phyloP scores from a whole-genome alignment of 768 basidiomycete genomes.

The Kwoniella mangroviensis region DNA sequence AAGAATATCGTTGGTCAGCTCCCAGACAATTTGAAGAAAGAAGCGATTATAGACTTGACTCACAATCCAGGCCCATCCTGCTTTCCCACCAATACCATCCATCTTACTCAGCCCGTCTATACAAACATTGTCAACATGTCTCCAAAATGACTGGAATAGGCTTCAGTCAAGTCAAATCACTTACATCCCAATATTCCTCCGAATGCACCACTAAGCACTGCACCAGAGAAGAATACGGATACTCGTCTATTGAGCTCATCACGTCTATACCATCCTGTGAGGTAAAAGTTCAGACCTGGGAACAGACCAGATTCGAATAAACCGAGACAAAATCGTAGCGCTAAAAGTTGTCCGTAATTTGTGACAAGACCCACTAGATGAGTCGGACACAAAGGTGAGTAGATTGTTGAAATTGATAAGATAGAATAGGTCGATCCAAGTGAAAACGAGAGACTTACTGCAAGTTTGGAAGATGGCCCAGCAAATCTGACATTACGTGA shows the following conservation, averaged over 20 bases:
- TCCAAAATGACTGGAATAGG: no score
- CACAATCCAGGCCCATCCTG: conserved; percentile 47
- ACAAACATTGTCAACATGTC: no score
- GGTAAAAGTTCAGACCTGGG: conserved; percentile 52
- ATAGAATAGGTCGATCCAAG: no score
- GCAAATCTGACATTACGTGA: conserved; percentile 27
- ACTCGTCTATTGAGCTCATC: conserved; percentile 50
- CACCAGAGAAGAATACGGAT: conserved; percentile 56
- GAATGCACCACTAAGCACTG: conserved; percentile 55
- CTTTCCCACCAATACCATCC: conserved; percentile 55
- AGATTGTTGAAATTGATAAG: no score
- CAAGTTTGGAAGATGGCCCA: conserved; percentile 54
- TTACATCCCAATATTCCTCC: conserved; percentile 56
- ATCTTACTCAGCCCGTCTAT: conserved; percentile 43
- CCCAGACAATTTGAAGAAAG: no score
- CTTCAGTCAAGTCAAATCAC: background rate
- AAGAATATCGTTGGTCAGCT: background rate
- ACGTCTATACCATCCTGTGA: conserved; percentile 56
- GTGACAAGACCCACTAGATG: conserved; percentile 52
- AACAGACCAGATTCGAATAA: conserved; percentile 51
- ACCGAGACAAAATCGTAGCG: conserved; percentile 52
- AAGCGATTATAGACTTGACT: background rate
- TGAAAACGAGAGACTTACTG: conserved; percentile 30
- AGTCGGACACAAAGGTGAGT: no score
- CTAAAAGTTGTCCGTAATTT: conserved; percentile 51